Evolutionary conservation across 495 filamentous ascomycete species (phyloP), one percentile per base, ranked within the genome.

Genomic region (Neurospora terricola): DNA sequence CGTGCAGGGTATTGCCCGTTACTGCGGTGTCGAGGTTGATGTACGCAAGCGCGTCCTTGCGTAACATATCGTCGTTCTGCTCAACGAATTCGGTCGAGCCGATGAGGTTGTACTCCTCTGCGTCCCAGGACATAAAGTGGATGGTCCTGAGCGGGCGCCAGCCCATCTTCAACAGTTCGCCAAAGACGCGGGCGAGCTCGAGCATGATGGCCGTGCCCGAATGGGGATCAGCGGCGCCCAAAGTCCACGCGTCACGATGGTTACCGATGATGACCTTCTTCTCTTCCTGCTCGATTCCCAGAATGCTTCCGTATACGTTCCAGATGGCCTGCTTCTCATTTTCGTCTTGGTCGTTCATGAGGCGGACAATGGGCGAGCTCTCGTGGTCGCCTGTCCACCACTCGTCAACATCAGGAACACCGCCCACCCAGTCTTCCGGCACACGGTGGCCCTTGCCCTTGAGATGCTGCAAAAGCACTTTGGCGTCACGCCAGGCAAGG

Each of bases 71-170:
- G 0, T 97, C 84, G 73, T 96, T 92, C 59, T 96, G 92, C 83
- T 99, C 96, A 43, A 98, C 95, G 76, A 93, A 94, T 79, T 99
- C 96, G 27, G 96, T 98, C 11, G 93, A 96, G 16, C 96, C 96
- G 71, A 98, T 94, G 40, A 95, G 80, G 80, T 98, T 98, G 82
- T 97, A 98, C 80, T 94, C 93, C 76, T 91, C 91, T 38, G 86
- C 96, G 79, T 99, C 96, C 96, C 96, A 99, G 45, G 92, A 96
- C 73, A 92, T 92, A 80, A 99, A 99, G 77, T 94, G 90, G 77
- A 99, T 96, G 18, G 93, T 94, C 27, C 96, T 91, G 12, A 94
- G 86, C n/a, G 96, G 96, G 30, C 92, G 87, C 96, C 96, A 99
- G 70, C 94, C 94, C 43, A 87, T 87, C 16, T 80, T 82, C 21